Conservation (phyloP, 208 protist genomes). For the Crithidia brevicula region DNA sequence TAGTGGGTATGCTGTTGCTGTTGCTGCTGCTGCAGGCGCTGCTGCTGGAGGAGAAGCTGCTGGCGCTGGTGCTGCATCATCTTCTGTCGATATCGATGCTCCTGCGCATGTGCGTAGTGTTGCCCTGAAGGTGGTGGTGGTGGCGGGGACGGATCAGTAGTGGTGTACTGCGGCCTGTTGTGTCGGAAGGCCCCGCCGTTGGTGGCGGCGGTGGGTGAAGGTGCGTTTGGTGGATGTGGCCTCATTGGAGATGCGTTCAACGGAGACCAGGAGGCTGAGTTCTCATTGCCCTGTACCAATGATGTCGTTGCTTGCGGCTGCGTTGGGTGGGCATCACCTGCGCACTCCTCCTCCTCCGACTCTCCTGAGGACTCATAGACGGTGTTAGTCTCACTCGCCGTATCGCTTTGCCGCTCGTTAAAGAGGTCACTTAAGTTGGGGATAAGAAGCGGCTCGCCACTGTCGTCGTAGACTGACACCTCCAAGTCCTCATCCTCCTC, state of each 20-base stretch:
- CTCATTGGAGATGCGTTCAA: no score
- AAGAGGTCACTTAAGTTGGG: conserved; percentile 19
- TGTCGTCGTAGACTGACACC: conserved; percentile 17
- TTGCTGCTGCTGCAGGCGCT: conserved; percentile 2
- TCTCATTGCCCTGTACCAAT: no score
- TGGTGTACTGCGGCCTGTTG: background rate
- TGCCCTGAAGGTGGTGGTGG: background rate
- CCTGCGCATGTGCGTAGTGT: background rate
- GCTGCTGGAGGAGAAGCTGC: background rate
- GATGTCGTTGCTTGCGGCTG: no score
- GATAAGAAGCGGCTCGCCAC: conserved; percentile 6
- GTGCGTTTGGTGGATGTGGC: no score
- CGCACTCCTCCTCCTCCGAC: background rate
- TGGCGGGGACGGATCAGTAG: background rate
- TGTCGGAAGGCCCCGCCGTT: background rate
- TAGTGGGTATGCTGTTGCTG: background rate
- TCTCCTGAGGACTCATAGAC: background rate
- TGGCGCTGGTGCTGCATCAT: conserved; percentile 2
- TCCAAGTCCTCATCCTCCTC: background rate
- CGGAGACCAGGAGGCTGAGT: no score
- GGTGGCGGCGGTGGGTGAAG: no score
- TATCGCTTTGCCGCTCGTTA: background rate
- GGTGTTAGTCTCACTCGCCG: background rate
- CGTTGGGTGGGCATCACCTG: no score
- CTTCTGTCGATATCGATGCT: background rate